A percentile compares a stretch with the other conserved stretches of the same genome.
phyloP scores from a whole-genome alignment of 305 asterid species.

The Fraxinus velutina region DNA sequence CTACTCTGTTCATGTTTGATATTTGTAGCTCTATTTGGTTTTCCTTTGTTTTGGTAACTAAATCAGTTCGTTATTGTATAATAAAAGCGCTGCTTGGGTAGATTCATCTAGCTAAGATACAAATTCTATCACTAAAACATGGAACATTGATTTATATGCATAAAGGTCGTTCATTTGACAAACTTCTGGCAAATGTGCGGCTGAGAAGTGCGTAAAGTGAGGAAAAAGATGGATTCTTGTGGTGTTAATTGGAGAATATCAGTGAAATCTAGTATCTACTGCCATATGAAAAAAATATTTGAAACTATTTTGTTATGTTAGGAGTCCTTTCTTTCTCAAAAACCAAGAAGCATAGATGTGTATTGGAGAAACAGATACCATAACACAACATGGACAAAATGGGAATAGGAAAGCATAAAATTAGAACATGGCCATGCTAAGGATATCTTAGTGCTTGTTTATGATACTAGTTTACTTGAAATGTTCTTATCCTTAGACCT shows the following conservation, averaged over 20 bases:
- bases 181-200: background rate
- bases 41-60: background rate
- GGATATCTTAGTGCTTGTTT: background rate
- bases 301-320: background rate
- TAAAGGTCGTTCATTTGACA: background rate
- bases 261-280: background rate
- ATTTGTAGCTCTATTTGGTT: conserved; percentile 24
- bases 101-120: background rate
- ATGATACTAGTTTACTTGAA: background rate
- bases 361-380: background rate
- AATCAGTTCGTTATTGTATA: background rate
- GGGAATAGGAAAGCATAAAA: background rate
- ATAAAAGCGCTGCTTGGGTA: background rate
- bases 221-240: background rate
- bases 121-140: background rate
- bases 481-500: background rate
- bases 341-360: background rate
- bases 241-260: background rate
- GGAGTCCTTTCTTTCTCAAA: background rate
- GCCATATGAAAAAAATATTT: background rate
- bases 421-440: background rate
- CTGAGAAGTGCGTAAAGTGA: background rate
- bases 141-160: background rate
- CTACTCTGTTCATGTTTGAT: conserved; percentile 40
- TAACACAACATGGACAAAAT: background rate